Evolutionary conservation across 306 rosid species (phyloP).

Genomic region (Erythrophleum fordii): DNA sequence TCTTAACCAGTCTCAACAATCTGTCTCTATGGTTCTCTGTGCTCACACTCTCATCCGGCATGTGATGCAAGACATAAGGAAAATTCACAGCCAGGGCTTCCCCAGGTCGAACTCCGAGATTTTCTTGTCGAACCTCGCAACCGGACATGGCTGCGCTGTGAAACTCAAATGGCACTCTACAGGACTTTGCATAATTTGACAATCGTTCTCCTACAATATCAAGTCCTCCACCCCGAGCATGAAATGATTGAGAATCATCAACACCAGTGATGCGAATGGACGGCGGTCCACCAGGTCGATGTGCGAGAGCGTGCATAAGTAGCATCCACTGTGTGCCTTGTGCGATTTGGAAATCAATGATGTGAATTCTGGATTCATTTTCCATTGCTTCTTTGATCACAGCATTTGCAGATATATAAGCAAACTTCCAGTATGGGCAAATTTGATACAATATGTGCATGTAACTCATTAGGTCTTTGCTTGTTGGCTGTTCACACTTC

Average conservation of each 20-base stretch:
- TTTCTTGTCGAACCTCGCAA: constrained; percentile 53
- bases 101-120: constrained; percentile 52
- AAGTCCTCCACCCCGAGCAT: constrained; percentile 95
- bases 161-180: constrained; percentile 73
- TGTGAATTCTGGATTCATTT: constrained; percentile 74
- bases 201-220: constrained; percentile 63
- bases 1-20: constrained; percentile 70
- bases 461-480: constrained; percentile 76
- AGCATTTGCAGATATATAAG: constrained; percentile 71
- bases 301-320: constrained; percentile 66
- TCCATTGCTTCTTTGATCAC: constrained; percentile 67
- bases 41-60: constrained; percentile 97
- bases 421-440: constrained; percentile 85
- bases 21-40: constrained; percentile 79
- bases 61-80: constrained; percentile 85
- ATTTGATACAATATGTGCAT: constrained; percentile 71
- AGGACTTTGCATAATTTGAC: constrained; percentile 47
- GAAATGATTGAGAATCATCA: constrained; percentile 79
- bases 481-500: constrained; percentile 81
- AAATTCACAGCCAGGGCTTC: constrained; percentile 82
- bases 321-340: constrained; percentile 83
- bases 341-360: constrained; percentile 90
- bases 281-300: constrained; percentile 72
- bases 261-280: constrained; percentile 69
- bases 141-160: constrained; percentile 75